phyloP scores from a whole-genome alignment of 257 asterid species.

The Solanum bukasovii region DNA sequence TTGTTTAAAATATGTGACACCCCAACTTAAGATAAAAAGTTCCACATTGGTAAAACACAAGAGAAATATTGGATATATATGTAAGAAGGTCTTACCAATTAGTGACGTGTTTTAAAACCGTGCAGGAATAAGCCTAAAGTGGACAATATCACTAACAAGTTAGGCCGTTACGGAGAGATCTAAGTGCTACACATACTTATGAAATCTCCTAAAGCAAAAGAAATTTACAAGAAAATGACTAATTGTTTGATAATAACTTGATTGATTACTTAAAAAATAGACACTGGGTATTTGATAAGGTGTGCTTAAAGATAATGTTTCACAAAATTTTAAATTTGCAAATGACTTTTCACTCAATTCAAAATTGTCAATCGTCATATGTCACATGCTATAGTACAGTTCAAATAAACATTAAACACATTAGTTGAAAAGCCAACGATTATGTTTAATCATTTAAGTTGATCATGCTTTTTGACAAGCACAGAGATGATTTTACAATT shows the following conservation, averaged over 20 bases:
- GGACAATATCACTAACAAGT: background rate
- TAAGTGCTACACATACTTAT: background rate
- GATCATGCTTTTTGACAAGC: background rate
- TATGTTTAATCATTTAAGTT: background rate
- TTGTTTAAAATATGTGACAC: background rate
- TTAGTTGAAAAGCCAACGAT: background rate
- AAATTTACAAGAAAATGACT: background rate
- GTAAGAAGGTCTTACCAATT: background rate
- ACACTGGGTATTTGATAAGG: background rate
- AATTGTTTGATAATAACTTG: background rate
- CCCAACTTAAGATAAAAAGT: too few species aligned
- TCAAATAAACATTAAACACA: background rate
- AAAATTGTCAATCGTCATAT: background rate
- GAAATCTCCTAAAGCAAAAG: background rate
- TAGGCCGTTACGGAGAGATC: background rate
- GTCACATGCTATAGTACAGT: background rate
- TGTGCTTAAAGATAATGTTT: background rate
- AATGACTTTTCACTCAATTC: background rate
- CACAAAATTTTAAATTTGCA: background rate
- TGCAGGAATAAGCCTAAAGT: accelerated
- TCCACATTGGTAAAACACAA: too few species aligned
- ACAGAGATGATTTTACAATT: background rate
- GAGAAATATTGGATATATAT: background rate
- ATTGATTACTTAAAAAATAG: background rate
- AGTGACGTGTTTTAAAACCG: background rate